Evolutionary conservation across 192 early-diverging fungal species (phyloP), one percentile per base, ranked within the genome.

Genomic region (Linnemannia hyalina): DNA sequence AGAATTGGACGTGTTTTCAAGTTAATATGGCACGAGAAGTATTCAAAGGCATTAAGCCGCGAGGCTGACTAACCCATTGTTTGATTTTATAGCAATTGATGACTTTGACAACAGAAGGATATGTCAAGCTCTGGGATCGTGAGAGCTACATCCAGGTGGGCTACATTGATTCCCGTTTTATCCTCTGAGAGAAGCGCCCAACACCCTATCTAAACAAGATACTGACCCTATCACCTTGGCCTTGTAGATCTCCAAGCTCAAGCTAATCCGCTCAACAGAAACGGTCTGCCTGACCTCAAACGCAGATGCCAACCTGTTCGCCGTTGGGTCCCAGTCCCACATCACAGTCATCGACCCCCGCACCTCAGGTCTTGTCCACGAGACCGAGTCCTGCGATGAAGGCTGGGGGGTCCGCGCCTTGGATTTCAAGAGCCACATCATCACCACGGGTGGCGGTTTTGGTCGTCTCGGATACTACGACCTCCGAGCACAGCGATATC

Each of bases 341-440:
- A 75, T 90, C 47, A 81, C 83, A 18, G 35, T 90, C 18, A 42
- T 88, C 5, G 89, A 90, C 47, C 83, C 87, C 6, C 69, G 89
- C 23, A 49, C 60, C 0, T 40, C 77, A 3, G 49, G 54, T 16
- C 75, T 92, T 46, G 93, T 91, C 7, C 91, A 91, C 42, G 85
- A 81, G 8, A 75, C 92, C 60, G 89, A 90, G 10, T 92, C 92
- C 16, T 81, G 91, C 68, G 94, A 96, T 88, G 92, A 93, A 7
- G 93, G 92, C 5, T 95, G 94, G 92, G 95, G 95, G 11, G 94
- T 96, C 3, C 85, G 95, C 22, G 90, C 92, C 5, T 35, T 95
- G 3, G 81, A 88, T 47, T 86, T 85, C 44, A 80, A 82, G 68
- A 83, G 84, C 26, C 85, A 88, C 47, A 89, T 93, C 22, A 57